Base-by-base conservation (phyloP, 805 yeast species). In the Clavispora carvajalis region DNA sequence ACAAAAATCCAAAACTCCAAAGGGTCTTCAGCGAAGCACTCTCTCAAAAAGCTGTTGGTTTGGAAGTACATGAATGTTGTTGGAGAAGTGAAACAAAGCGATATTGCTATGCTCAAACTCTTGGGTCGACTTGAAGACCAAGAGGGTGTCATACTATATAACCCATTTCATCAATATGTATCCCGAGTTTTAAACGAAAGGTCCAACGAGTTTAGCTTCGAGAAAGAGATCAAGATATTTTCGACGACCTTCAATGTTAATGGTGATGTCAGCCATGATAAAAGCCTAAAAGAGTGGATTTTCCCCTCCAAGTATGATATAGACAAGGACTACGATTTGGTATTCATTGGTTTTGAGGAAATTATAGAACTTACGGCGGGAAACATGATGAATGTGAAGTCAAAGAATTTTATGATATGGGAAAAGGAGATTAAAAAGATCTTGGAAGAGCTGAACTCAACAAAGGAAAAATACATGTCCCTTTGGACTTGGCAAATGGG, bases 301-400 rank as follows among this genome's bases (percentile, higher is more conserved):
- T 76, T 68, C 44, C 80, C 82, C 0, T 38, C 54, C 0, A 55
- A 54, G 34, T 48, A 53, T 24, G 52, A 57, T 10, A 52, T 60
- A 5, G 58, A 58, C n/a, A 54, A 56, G 21, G 45, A 60, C 22
- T 77, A 85, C 26, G 96, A 91, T 53, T 59, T 90, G 2, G 80
- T 86, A 16, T 83, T 82, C 1, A 71, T 93, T 46, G 98, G 96
- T 2, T 67, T 93, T 28, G 95, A 93, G 59, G 99, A 93, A 54
- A 81, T 90, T 24, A 65, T 89, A 10, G 97, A 90, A 54, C 66
- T 93, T 33, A 77, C 81, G 1, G 83, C 93, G 0, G 87, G 91
- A 11, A 85, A 86, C 54, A 87, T 88, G 79, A 73, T 89, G 41
- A 79, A 83, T 30, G 79, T 86, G 1, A 95, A 93, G 54, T 77